phyloP scores from a whole-genome alignment of 768 basidiomycete genomes.

The Suillus spraguei region DNA sequence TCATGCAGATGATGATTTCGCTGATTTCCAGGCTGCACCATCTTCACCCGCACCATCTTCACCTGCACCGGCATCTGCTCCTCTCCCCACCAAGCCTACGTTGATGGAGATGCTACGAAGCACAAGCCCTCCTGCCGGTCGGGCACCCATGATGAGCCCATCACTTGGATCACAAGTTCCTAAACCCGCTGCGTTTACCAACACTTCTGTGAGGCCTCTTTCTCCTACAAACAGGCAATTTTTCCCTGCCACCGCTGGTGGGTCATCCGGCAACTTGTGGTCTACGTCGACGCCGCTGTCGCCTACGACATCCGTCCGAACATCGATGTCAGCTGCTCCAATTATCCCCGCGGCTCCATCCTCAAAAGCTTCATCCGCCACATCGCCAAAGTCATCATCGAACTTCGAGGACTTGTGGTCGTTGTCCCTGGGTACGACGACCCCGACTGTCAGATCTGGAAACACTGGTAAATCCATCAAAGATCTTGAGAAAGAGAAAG shows the following conservation, averaged over 20 bases:
- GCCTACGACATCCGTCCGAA: constrained; percentile 17
- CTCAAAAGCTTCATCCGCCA: constrained; percentile 31
- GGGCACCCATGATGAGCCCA: constrained; percentile 17
- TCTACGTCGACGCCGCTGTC: constrained; percentile 31
- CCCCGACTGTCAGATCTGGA: constrained; percentile 37
- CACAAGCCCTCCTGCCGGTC: constrained; percentile 31
- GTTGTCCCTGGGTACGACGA: constrained; percentile 64
- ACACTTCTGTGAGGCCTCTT: constrained; percentile 23
- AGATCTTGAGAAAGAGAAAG: constrained; percentile 88
- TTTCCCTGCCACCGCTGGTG: constrained; percentile 21
- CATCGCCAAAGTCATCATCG: constrained; percentile 42
- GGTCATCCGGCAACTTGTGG: constrained; percentile 27
- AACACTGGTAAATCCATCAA: constrained; percentile 74
- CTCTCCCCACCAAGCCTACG: constrained; percentile 39
- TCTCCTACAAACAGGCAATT: constrained; percentile 29
- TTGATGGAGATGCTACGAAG: constrained; percentile 52
- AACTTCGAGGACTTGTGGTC: constrained; percentile 92
- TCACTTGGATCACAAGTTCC: constrained; percentile 17
- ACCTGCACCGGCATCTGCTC: constrained; percentile 27
- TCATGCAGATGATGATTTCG: constrained; percentile 75
- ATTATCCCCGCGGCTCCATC: constrained; percentile 22
- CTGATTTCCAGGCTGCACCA: constrained; percentile 82
- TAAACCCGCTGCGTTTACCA: constrained; percentile 23
- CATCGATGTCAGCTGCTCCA: constrained; percentile 16
- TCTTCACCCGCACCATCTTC: constrained; percentile 23